phyloP scores from a whole-genome alignment of 148 eudicot genomes.

The Drosera capensis region DNA sequence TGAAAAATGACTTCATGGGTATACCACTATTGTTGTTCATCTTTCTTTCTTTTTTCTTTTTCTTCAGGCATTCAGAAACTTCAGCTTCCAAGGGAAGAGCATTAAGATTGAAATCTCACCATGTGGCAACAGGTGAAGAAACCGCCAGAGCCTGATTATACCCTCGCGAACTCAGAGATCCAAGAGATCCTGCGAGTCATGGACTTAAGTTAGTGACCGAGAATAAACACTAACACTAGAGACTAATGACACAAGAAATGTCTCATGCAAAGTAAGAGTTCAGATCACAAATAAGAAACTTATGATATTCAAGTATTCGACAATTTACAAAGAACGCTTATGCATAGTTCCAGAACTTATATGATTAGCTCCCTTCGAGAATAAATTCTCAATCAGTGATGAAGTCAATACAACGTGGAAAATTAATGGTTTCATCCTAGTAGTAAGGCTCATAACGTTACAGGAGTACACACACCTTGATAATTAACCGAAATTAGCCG shows the following conservation, averaged over 20 bases:
- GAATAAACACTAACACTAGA: no score
- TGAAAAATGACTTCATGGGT: not conserved
- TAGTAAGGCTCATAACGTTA: not conserved
- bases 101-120: slow-evolving; percentile 29
- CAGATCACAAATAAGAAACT: no score
- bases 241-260: no score
- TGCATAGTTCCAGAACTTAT: no score
- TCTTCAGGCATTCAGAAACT: slow-evolving; percentile 1
- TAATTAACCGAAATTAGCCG: slow-evolving; percentile 63
- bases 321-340: no score
- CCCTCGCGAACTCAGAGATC: slow-evolving; percentile 75
- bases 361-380: no score
- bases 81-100: not conserved
- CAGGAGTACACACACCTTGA: slow-evolving; percentile 37
- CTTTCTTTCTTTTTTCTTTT: not conserved
- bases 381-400: no score
- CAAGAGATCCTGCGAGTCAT: slow-evolving; percentile 54
- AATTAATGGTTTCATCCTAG: no score
- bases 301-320: no score
- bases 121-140: slow-evolving; percentile 38
- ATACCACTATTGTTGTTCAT: no score
- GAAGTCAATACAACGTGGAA: not conserved
- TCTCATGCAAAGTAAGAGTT: no score
- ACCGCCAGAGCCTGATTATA: slow-evolving; percentile 37
- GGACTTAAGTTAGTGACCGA: not conserved